phyloP scores from a whole-genome alignment of 805 yeast genomes.

The Wickerhamiella azymoides region DNA sequence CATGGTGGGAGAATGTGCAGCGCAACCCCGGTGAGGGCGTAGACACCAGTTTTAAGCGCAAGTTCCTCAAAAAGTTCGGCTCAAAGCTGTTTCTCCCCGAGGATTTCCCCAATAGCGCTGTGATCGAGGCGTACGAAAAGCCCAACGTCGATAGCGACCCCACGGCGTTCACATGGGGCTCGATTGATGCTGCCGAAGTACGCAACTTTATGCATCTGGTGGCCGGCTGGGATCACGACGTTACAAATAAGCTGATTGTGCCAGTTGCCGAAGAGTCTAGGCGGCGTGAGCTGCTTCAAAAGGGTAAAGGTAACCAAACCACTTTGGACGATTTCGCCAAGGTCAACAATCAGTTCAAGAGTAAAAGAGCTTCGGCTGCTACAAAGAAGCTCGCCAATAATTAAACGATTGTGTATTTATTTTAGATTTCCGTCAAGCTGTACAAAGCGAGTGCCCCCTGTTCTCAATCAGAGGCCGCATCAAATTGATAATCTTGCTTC shows the following conservation, averaged over 20 bases:
- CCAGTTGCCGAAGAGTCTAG: constrained; percentile 78
- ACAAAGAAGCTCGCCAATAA: constrained; percentile 2
- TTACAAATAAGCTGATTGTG: constrained; percentile 67
- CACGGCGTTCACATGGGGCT: constrained; percentile 78
- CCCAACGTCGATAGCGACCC: constrained; percentile 80
- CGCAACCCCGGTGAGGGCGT: constrained; percentile 24
- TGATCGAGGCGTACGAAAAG: constrained; percentile 55
- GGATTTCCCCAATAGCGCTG: constrained; percentile 55
- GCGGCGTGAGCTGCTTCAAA: constrained; percentile 17
- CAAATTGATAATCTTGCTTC: neutral
- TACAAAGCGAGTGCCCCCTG: too few species aligned
- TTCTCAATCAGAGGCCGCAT: too few species aligned
- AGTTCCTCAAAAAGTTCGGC: constrained; percentile 46
- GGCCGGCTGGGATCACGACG: constrained; percentile 67
- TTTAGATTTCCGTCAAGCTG: too few species aligned
- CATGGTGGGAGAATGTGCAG: constrained; percentile 46
- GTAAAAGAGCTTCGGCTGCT: constrained; percentile 21
- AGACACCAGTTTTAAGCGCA: constrained; percentile 29
- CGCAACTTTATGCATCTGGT: constrained; percentile 52
- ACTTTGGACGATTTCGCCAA: constrained; percentile 18
- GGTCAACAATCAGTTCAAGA: constrained; percentile 18
- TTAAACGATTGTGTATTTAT: too few species aligned
- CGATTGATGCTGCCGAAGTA: constrained; percentile 68
- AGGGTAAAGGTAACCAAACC: constrained; percentile 13
- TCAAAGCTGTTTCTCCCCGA: constrained; percentile 44